Conservation (phyloP, 768 basidiomycete genomes). For the Panellus pusillus region DNA sequence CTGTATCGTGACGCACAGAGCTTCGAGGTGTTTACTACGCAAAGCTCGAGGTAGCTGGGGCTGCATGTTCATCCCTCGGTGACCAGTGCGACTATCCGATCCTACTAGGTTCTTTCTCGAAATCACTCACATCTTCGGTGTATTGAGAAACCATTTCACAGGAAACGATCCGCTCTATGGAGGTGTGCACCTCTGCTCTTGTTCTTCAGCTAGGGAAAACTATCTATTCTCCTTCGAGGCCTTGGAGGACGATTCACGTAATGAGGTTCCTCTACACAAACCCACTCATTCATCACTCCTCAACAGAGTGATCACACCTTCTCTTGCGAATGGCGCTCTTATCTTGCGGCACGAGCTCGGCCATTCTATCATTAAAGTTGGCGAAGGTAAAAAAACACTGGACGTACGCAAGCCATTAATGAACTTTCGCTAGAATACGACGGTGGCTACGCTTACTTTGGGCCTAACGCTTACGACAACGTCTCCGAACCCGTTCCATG, state of each 20-base stretch:
- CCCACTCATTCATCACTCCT: background rate
- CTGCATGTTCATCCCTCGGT: conserved; percentile 66
- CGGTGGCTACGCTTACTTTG: conserved; percentile 72
- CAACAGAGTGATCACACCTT: conserved; percentile 71
- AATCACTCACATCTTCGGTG: background rate
- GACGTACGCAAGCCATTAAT: background rate
- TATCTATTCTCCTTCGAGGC: conserved; percentile 38
- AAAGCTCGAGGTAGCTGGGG: conserved; percentile 62
- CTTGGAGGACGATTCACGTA: conserved; percentile 80
- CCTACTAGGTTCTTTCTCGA: conserved; percentile 51
- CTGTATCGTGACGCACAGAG: conserved; percentile 76
- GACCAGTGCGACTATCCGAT: conserved; percentile 75
- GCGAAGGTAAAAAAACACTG: conserved; percentile 58
- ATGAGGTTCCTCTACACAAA: background rate
- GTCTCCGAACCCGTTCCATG: conserved; percentile 51
- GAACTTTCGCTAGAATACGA: conserved; percentile 47
- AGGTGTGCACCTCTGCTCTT: conserved; percentile 40
- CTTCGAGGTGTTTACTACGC: conserved; percentile 71
- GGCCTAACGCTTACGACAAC: conserved; percentile 61
- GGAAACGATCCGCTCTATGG: conserved; percentile 81
- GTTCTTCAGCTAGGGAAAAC: background rate
- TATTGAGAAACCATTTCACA: conserved; percentile 25
- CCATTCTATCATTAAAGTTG: conserved; percentile 75
- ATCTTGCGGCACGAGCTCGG: conserved; percentile 81
- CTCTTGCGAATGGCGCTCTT: conserved; percentile 68